These are phyloP conservation scores for Colletotrichum godetiae DNA, from an alignment of 2,329 filamentous ascomycete genomes.

Conservation along the genomic window DNA sequence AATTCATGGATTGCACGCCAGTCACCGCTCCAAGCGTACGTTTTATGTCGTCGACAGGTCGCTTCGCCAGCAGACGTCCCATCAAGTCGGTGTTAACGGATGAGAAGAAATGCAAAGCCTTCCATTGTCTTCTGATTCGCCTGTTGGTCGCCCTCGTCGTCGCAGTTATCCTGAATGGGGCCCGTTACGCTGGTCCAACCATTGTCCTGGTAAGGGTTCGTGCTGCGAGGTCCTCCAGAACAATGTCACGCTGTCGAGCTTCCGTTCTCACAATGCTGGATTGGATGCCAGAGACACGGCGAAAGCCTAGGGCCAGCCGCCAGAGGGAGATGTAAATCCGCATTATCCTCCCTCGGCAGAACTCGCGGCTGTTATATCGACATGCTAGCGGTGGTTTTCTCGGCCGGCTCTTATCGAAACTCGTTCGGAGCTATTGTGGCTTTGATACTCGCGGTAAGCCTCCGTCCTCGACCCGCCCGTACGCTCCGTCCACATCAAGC, in stretches of 20 bases:
- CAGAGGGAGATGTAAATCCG: background rate
- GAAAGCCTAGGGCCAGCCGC: background rate
- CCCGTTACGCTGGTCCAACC: background rate
- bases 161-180: background rate
- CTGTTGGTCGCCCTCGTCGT: background rate
- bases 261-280: slow-evolving; percentile 6
- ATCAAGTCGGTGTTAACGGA: slow-evolving; percentile 22
- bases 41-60: slow-evolving; percentile 22
- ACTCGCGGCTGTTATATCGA: background rate
- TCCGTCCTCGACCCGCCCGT: background rate
- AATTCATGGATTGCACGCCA: slow-evolving; percentile 3
- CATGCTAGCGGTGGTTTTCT: background rate
- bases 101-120: slow-evolving; percentile 6
- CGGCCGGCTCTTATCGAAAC: slow-evolving; percentile 14
- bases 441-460: background rate
- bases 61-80: slow-evolving; percentile 15
- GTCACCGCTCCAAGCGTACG: slow-evolving; percentile 28
- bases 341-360: background rate
- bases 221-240: slow-evolving; percentile 9
- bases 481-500: background rate
- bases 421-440: slow-evolving; percentile 21
- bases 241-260: slow-evolving; percentile 16
- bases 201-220: background rate
- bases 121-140: background rate
- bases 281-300: background rate